Conservation (phyloP, 2,329 filamentous ascomycete genomes). For the Diplodia intermedia region DNA sequence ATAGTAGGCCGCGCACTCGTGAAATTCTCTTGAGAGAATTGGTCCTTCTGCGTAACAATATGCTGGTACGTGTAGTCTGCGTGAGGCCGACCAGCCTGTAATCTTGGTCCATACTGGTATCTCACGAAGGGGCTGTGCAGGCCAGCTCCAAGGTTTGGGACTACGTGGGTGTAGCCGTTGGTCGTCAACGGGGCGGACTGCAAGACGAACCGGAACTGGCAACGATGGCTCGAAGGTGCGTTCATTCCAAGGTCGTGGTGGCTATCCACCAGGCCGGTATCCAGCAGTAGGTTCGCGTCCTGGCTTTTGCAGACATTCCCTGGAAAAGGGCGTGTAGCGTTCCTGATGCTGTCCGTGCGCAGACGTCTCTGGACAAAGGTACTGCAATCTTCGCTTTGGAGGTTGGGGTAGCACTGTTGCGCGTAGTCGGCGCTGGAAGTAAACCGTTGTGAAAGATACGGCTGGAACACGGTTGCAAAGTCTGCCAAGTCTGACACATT, state of each 20-base stretch:
- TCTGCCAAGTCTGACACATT: neutral
- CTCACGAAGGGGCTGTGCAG: neutral
- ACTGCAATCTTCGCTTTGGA: constrained; percentile 14
- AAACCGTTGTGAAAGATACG: neutral
- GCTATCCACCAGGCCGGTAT: constrained; percentile 37
- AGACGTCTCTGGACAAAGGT: constrained; percentile 28
- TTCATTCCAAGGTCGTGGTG: constrained; percentile 38
- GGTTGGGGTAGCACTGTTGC: constrained; percentile 17
- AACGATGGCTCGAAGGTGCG: constrained; percentile 33
- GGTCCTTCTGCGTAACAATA: too few relatives aligned
- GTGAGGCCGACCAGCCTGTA: too few relatives aligned
- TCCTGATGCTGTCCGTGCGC: constrained; percentile 20
- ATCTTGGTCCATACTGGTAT: constrained; percentile 24
- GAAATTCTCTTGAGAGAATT: too few relatives aligned
- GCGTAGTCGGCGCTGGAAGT: constrained; percentile 14
- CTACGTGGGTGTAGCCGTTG: neutral
- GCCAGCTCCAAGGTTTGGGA: neutral
- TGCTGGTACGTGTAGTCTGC: too few relatives aligned
- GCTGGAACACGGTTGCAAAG: neutral
- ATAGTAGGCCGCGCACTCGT: too few relatives aligned
- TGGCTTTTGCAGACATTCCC: constrained; percentile 32
- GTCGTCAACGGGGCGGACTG: constrained; percentile 32
- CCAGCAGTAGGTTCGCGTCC: constrained; percentile 34
- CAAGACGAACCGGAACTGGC: constrained; percentile 26
- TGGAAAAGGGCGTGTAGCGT: constrained; percentile 35